Evolutionary conservation across 2,329 filamentous ascomycete genomes (phyloP).

Genomic region (Saccharata proteae): DNA sequence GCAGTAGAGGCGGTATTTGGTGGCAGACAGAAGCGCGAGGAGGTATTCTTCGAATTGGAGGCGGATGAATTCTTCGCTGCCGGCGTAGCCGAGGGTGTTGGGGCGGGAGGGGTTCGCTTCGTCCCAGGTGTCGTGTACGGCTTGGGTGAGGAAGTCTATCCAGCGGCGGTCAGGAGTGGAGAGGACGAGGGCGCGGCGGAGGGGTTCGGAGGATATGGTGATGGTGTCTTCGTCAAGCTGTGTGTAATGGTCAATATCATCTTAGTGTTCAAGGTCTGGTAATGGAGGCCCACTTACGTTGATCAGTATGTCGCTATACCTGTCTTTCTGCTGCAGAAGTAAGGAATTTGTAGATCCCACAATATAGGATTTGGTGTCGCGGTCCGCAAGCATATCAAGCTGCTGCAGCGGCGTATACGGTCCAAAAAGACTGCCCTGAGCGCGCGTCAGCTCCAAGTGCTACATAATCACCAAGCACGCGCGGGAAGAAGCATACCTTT

Average conservation of each 20-base stretch:
- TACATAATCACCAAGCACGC: too few relatives aligned
- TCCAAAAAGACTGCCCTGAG: constrained; percentile 82
- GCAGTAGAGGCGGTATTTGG: constrained; percentile 63
- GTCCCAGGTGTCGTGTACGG: constrained; percentile 95
- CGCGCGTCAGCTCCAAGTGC: background rate
- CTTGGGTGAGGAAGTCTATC: constrained; percentile 92
- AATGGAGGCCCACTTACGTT: constrained; percentile 49
- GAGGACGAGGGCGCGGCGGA: constrained; percentile 63
- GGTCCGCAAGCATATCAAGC: constrained; percentile 83
- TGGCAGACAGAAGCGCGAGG: constrained; percentile 71
- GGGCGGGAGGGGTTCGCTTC: constrained; percentile 75
- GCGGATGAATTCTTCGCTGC: constrained; percentile 93
- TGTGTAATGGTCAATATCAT: background rate
- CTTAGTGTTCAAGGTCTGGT: too few relatives aligned
- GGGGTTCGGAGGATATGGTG: constrained; percentile 67
- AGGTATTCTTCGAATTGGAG: constrained; percentile 97
- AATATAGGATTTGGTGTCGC: constrained; percentile 92
- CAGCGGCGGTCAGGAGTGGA: constrained; percentile 83
- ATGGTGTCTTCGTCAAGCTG: constrained; percentile 75
- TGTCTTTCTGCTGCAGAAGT: constrained; percentile 83
- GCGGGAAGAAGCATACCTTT: constrained; percentile 47
- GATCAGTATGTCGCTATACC: constrained; percentile 91
- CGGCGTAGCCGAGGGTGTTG: constrained; percentile 89
- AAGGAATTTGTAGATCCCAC: constrained; percentile 95
- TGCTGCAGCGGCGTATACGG: constrained; percentile 95